These are phyloP conservation scores for Claviceps paspali DNA, from an alignment of 2,329 filamentous ascomycete species.

Conservation along the genomic window DNA sequence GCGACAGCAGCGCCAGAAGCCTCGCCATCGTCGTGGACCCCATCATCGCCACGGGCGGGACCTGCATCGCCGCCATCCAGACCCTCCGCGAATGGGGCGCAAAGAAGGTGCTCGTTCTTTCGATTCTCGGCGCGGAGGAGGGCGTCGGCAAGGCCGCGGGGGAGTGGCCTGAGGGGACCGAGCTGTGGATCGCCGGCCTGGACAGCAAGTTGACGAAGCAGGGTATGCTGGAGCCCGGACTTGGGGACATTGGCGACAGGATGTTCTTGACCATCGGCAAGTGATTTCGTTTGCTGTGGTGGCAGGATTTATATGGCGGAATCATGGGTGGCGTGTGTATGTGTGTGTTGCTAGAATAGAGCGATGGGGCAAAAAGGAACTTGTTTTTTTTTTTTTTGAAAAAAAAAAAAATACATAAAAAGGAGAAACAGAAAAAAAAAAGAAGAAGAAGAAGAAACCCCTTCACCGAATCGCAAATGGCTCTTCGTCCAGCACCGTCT, in stretches of 20 bases:
- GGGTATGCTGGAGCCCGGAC: conserved; percentile 81
- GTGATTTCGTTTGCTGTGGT: neutral
- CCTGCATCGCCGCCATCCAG: conserved; percentile 77
- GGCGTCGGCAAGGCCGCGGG: conserved; percentile 58
- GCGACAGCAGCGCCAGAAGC: conserved; percentile 21
- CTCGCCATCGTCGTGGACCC: conserved; percentile 82
- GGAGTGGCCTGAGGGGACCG: conserved; percentile 63
- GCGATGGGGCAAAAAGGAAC: too few relatives aligned
- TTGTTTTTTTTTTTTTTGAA: too few relatives aligned
- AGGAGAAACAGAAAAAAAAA: too few relatives aligned
- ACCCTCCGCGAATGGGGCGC: conserved; percentile 85
- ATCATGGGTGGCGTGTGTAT: too few relatives aligned
- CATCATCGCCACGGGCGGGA: conserved; percentile 86
- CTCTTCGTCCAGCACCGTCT: conserved; percentile 69
- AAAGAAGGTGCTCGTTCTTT: conserved; percentile 61
- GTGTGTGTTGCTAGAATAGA: too few relatives aligned
- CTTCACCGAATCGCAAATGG: conserved; percentile 23
- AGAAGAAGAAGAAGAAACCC: too few relatives aligned
- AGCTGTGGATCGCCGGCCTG: conserved; percentile 71
- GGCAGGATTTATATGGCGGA: neutral
- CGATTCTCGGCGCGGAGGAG: conserved; percentile 54
- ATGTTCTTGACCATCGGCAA: conserved; percentile 56
- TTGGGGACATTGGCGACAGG: conserved; percentile 83
- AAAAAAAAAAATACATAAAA: too few relatives aligned
- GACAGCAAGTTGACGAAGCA: conserved; percentile 58